A percentile compares a stretch with the other conserved stretches of the same genome.
phyloP scores from a whole-genome alignment of 768 basidiomycete species.

The Lactarius hengduanensis region DNA sequence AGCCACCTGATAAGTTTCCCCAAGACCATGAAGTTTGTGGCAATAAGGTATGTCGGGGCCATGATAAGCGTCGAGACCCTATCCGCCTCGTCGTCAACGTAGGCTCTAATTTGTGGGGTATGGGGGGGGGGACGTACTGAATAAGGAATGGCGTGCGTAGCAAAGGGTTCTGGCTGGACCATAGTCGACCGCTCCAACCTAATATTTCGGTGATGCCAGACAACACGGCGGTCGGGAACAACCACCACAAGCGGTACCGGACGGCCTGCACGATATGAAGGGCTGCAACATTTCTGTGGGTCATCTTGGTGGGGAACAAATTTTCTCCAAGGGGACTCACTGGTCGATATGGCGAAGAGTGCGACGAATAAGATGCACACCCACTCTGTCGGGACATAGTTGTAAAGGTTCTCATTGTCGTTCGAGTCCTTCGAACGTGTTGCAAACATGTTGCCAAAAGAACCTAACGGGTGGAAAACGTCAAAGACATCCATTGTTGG shows the following conservation, averaged over 20 bases:
- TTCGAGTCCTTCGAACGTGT: not conserved
- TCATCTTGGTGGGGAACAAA: not conserved
- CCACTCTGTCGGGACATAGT: conserved; percentile 21
- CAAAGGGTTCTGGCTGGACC: conserved; percentile 34
- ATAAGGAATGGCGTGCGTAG: conserved; percentile 41
- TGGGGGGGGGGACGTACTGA: conserved; percentile 35
- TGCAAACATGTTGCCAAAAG: not conserved
- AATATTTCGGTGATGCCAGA: conserved; percentile 39
- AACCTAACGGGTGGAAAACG: not conserved
- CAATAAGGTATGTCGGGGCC: conserved; percentile 30
- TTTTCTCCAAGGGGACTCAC: not conserved
- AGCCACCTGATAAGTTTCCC: conserved; percentile 26
- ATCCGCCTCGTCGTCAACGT: not conserved
- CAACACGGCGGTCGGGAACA: conserved; percentile 36
- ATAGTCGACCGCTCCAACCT: conserved; percentile 41
- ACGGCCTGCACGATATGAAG: conserved; percentile 35
- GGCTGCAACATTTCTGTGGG: conserved; percentile 17
- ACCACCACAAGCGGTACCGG: conserved; percentile 38
- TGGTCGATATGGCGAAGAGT: conserved; percentile 8
- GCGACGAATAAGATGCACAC: conserved; percentile 4
- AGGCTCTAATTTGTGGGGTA: too few relatives aligned
- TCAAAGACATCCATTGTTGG: not conserved
- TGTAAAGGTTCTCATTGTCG: not conserved
- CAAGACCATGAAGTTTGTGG: conserved; percentile 29
- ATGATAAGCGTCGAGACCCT: conserved; percentile 37